phyloP scores from a whole-genome alignment of 2,329 filamentous ascomycete species.

The Aspergillus amoenus region DNA sequence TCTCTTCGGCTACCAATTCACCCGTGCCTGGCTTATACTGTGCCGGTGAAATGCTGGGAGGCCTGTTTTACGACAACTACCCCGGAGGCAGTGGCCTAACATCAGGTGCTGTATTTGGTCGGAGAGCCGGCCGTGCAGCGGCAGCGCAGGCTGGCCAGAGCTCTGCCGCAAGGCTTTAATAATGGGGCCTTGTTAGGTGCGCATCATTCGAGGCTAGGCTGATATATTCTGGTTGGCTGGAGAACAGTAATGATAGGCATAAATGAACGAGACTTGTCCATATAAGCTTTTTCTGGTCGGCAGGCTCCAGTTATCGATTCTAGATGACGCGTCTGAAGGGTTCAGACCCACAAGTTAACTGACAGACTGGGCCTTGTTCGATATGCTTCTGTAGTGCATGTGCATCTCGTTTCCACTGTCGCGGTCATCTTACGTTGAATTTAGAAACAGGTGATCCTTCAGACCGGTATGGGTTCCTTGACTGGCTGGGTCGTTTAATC shows the following conservation, averaged over 20 bases:
- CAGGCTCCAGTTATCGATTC: not conserved
- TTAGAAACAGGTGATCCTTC: no score
- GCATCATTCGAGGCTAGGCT: not conserved
- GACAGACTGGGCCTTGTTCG: no score
- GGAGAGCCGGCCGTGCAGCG: constrained; percentile 43
- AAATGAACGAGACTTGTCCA: not conserved
- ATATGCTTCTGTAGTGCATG: no score
- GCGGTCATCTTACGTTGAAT: no score
- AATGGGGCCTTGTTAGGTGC: not conserved
- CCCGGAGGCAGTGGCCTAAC: constrained; percentile 64
- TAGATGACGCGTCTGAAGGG: no score
- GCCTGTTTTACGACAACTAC: constrained; percentile 64
- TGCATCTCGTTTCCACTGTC: no score
- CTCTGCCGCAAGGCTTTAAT: not conserved
- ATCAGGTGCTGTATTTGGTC: constrained; percentile 56
- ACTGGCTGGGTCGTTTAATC: no score
- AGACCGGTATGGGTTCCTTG: no score
- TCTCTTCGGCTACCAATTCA: constrained; percentile 33
- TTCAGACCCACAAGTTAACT: no score
- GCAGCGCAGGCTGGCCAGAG: constrained; percentile 12
- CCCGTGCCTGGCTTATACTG: constrained; percentile 54
- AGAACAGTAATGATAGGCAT: not conserved
- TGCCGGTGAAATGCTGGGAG: constrained; percentile 66
- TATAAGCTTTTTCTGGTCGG: not conserved
- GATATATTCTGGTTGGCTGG: not conserved